Conservation (phyloP, 2,329 filamentous ascomycete genomes). For the Ceratocystis lukuohia region DNA sequence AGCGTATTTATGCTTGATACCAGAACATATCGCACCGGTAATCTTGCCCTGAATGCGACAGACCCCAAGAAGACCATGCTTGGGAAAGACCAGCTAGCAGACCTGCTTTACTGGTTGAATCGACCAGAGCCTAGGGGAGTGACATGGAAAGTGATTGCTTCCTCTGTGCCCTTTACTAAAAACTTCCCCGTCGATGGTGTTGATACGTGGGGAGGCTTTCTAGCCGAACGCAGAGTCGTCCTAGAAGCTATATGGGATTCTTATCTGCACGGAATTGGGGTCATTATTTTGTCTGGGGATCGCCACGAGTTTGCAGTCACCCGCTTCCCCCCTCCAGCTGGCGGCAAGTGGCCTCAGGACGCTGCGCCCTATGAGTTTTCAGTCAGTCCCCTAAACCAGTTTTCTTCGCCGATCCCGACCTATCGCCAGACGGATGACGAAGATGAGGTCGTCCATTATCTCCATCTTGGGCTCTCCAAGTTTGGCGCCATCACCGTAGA, state of each 20-base stretch:
- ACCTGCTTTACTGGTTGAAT: slow-evolving; percentile 64
- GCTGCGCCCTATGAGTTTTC: slow-evolving; percentile 79
- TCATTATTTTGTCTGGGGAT: slow-evolving; percentile 79
- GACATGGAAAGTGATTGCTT: slow-evolving; percentile 86
- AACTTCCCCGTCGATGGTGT: slow-evolving; percentile 84
- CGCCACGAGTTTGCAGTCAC: slow-evolving; percentile 96
- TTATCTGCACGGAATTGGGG: slow-evolving; percentile 58
- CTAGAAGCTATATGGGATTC: slow-evolving; percentile 89
- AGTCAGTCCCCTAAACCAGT: slow-evolving; percentile 82
- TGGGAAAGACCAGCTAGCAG: slow-evolving; percentile 61
- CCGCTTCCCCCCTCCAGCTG: slow-evolving; percentile 50
- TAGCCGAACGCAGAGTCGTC: slow-evolving; percentile 62
- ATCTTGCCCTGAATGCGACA: slow-evolving; percentile 42
- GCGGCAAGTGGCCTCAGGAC: slow-evolving; percentile 47
- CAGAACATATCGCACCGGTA: slow-evolving; percentile 66
- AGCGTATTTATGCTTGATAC: slow-evolving; percentile 94
- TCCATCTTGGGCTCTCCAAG: slow-evolving; percentile 77
- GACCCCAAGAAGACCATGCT: slow-evolving; percentile 71
- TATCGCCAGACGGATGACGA: slow-evolving; percentile 71
- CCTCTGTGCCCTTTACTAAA: slow-evolving; percentile 88
- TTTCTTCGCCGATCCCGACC: slow-evolving; percentile 73
- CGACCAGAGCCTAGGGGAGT: slow-evolving; percentile 62
- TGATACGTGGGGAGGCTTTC: slow-evolving; percentile 91
- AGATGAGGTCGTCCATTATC: slow-evolving; percentile 75
- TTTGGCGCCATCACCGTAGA: slow-evolving; percentile 74